These are phyloP conservation scores for Monosporascus sp. DNA, from an alignment of 2,329 filamentous ascomycete species.

Conservation along the genomic window DNA sequence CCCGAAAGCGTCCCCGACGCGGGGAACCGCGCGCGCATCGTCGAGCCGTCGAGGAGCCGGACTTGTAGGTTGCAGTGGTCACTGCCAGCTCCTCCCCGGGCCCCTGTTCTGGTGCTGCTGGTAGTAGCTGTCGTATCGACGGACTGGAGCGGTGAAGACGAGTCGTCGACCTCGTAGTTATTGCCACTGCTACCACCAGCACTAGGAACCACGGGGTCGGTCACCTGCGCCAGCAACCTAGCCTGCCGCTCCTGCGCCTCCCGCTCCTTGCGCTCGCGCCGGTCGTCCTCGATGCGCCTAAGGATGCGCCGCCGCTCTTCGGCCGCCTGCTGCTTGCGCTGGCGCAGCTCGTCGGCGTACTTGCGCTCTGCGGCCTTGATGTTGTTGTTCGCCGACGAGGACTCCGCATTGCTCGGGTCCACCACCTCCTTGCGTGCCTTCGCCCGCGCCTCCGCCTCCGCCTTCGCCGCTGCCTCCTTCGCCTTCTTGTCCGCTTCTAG, in stretches of 20 bases:
- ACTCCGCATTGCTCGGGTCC: not conserved
- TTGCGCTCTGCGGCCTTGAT: constrained; percentile 32
- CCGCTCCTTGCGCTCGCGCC: constrained; percentile 57
- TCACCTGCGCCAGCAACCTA: constrained; percentile 17
- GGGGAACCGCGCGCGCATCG: constrained; percentile 67
- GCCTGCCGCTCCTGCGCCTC: constrained; percentile 43
- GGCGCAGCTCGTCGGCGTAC: constrained; percentile 53
- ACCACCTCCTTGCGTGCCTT: constrained; percentile 30
- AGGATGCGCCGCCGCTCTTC: constrained; percentile 69
- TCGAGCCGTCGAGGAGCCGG: constrained; percentile 78
- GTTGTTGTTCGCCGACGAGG: constrained; percentile 15
- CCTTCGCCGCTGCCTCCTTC: constrained; percentile 45
- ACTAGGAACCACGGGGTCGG: too few relatives aligned
- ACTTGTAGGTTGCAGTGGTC: constrained; percentile 64
- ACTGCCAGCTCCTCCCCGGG: too few relatives aligned
- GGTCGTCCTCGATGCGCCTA: constrained; percentile 72
- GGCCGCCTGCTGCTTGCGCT: constrained; percentile 59
- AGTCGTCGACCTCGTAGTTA: too few relatives aligned
- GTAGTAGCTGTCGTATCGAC: not conserved
- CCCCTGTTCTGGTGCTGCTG: constrained; percentile 8
- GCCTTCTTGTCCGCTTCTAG: constrained; percentile 41
- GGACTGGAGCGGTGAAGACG: not conserved
- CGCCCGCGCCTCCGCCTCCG: constrained; percentile 40
- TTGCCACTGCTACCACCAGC: too few relatives aligned
- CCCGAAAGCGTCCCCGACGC: constrained; percentile 55